Conservation (phyloP, 352 stramenopile species). For the Phytophthora sp. region DNA sequence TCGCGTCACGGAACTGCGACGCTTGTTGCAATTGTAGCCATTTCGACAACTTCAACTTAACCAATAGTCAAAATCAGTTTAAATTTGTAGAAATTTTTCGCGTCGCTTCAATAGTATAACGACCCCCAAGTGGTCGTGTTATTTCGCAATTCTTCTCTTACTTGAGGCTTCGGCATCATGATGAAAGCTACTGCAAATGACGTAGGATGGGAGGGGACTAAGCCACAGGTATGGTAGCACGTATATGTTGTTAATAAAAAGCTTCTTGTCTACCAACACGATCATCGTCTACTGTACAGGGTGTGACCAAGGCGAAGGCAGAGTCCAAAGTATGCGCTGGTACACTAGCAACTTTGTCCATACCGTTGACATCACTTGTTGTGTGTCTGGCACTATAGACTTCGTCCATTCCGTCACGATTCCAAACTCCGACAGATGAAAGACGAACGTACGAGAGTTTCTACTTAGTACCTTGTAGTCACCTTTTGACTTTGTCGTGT, state of each 20-base stretch:
- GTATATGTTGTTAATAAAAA: too few relatives aligned
- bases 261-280: neutral
- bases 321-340: conserved; percentile 20
- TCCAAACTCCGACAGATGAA: conserved; percentile 36
- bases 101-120: conserved; percentile 38
- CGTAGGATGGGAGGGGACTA: conserved; percentile 22
- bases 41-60: conserved; percentile 33
- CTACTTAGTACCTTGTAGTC: neutral
- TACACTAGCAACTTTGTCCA: neutral
- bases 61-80: conserved; percentile 12
- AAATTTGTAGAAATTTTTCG: conserved; percentile 23
- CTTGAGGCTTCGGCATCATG: neutral
- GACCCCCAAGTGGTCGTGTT: neutral
- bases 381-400: neutral
- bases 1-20: conserved; percentile 29
- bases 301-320: conserved; percentile 18
- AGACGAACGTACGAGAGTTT: conserved; percentile 37
- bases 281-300: conserved; percentile 5
- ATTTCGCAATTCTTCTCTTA: neutral
- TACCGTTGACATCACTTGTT: neutral
- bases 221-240: conserved; percentile 21
- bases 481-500: neutral
- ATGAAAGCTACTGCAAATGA: conserved; percentile 44
- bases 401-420: conserved; percentile 13
- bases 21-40: conserved; percentile 27